A percentile compares a stretch with the other conserved stretches of the same genome.
Conservation (phyloP, 495 filamentous ascomycete genomes). For the Barbatosphaeria neglecta region DNA sequence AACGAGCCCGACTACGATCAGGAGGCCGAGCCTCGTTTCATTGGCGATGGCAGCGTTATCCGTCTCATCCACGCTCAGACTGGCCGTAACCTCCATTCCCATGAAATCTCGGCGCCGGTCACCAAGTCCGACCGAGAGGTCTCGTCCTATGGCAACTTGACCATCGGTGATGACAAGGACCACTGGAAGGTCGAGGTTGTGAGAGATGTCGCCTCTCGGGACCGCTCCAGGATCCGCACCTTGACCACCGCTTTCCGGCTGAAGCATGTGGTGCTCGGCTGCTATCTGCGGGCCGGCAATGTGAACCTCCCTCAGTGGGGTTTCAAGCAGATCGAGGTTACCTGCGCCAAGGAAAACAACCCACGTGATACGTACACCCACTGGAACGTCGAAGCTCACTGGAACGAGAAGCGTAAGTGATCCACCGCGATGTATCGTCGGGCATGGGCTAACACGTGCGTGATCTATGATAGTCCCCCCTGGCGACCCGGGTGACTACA, state of each 20-base stretch:
- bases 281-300: constrained; percentile 91
- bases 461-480: constrained; percentile 60
- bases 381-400: constrained; percentile 96
- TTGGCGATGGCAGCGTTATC: constrained; percentile 66
- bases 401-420: constrained; percentile 84
- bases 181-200: constrained; percentile 95
- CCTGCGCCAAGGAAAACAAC: constrained; percentile 88
- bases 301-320: constrained; percentile 97
- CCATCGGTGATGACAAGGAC: constrained; percentile 96
- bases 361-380: constrained; percentile 89
- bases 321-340: constrained; percentile 98
- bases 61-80: constrained; percentile 92
- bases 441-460: constrained; percentile 1
- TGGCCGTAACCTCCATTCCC: constrained; percentile 91
- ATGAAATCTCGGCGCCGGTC: constrained; percentile 75
- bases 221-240: constrained; percentile 78
- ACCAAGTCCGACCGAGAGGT: constrained; percentile 87
- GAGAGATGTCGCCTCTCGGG: constrained; percentile 72
- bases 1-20: constrained; percentile 58
- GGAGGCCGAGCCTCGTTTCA: constrained; percentile 54
- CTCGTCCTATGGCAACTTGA: constrained; percentile 89
- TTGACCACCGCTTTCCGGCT: constrained; percentile 89
- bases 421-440: neutral
- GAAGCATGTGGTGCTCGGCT: constrained; percentile 71
- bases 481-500: constrained; percentile 84